Evolutionary conservation across 352 stramenopile species (phyloP).

Genomic region (Phytophthora tubulina): DNA sequence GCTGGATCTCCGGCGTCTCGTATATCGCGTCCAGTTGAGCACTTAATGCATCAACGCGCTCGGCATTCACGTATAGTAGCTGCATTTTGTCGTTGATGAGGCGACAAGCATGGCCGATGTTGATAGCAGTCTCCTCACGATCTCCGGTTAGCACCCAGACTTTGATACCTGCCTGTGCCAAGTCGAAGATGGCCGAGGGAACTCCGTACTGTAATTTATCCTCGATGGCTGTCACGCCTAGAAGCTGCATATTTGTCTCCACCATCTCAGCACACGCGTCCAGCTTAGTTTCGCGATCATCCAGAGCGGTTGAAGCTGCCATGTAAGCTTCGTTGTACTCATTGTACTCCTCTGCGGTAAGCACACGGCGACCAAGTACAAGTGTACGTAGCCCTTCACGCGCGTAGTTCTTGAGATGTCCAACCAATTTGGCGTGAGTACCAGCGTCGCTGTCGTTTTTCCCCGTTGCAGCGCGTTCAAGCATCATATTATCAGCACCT

Average conservation of each 20-base stretch:
- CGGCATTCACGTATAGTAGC: constrained; percentile 70
- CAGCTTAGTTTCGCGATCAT: constrained; percentile 60
- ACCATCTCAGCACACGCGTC: constrained; percentile 69
- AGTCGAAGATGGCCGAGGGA: constrained; percentile 92
- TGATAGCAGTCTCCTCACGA: constrained; percentile 97
- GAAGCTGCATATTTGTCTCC: constrained; percentile 80
- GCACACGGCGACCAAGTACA: constrained; percentile 62
- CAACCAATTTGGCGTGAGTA: constrained; percentile 36
- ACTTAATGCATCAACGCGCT: constrained; percentile 50
- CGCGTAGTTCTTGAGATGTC: constrained; percentile 74
- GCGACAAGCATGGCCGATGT: constrained; percentile 94
- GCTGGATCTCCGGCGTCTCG: constrained; percentile 50
- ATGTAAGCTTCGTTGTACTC: constrained; percentile 69
- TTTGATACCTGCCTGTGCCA: constrained; percentile 96
- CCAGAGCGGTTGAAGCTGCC: constrained; percentile 56
- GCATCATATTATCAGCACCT: constrained; percentile 89
- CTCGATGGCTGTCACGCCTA: constrained; percentile 97
- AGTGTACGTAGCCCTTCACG: constrained; percentile 85
- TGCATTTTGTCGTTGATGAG: constrained; percentile 79
- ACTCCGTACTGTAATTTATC: constrained; percentile 96
- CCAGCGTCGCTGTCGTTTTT: constrained; percentile 22
- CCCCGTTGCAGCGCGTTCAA: constrained; percentile 48
- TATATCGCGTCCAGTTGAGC: constrained; percentile 61
- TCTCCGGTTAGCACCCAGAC: constrained; percentile 98
- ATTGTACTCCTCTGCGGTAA: constrained; percentile 64